These are phyloP conservation scores for Fraxinus baroniana DNA, from an alignment of 305 asterid species.

Conservation along the genomic window DNA sequence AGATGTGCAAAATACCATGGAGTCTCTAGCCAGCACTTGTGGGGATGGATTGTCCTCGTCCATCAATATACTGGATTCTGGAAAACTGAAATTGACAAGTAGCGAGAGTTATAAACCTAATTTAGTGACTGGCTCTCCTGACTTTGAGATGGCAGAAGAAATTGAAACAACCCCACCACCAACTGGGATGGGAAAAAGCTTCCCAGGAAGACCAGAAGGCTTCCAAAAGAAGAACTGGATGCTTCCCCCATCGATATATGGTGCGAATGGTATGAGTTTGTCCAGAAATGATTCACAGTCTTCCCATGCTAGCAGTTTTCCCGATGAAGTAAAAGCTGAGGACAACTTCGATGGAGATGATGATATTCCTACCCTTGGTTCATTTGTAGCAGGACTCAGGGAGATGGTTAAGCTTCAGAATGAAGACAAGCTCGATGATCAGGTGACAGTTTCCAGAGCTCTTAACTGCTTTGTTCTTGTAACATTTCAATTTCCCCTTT, in stretches of 20 bases:
- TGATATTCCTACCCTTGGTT: slow-evolving; percentile 78
- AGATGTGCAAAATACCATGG: slow-evolving; percentile 38
- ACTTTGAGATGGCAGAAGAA: slow-evolving; percentile 42
- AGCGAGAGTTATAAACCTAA: slow-evolving; percentile 65
- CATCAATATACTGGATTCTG: slow-evolving; percentile 35
- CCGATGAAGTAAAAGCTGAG: slow-evolving; percentile 48
- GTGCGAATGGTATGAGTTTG: slow-evolving; percentile 39
- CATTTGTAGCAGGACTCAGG: slow-evolving; percentile 82
- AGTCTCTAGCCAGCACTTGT: slow-evolving; percentile 40
- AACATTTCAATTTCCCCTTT: background rate
- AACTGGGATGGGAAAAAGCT: slow-evolving; percentile 50
- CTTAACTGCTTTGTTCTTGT: background rate
- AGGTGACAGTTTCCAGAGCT: slow-evolving; percentile 38
- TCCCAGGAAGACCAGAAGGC: slow-evolving; percentile 62
- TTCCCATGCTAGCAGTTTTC: slow-evolving; percentile 55
- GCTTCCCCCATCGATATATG: slow-evolving; percentile 67
- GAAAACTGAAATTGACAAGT: slow-evolving; percentile 48
- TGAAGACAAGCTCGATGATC: slow-evolving; percentile 35
- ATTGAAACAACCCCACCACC: slow-evolving; percentile 76
- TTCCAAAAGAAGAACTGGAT: slow-evolving; percentile 73
- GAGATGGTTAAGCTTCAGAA: slow-evolving; percentile 82
- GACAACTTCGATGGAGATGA: slow-evolving; percentile 53
- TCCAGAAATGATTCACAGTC: slow-evolving; percentile 65
- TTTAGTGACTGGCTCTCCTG: slow-evolving; percentile 40
- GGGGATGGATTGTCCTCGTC: slow-evolving; percentile 34